These are phyloP conservation scores for Cylindrotheca fusiformis DNA, from an alignment of 108 stramenopile species.

Conservation along the genomic window DNA sequence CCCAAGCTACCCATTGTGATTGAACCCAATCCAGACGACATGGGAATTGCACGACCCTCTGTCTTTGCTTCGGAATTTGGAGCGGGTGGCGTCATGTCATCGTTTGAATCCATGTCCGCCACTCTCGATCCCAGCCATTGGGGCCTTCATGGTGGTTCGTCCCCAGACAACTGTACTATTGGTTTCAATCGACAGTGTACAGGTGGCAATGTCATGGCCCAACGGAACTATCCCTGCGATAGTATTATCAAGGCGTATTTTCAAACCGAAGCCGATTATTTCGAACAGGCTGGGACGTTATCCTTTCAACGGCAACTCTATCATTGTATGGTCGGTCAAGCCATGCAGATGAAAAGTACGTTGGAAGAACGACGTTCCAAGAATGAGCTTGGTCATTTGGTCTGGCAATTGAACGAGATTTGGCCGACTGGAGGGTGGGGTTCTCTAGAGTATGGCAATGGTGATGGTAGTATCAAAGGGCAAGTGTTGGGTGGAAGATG, in stretches of 20 bases:
- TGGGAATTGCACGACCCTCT: not conserved
- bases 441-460: constrained; percentile 39
- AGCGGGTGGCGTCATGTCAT: constrained; percentile 30
- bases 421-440: constrained; percentile 74
- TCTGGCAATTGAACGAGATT: constrained; percentile 67
- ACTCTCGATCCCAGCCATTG: constrained; percentile 25
- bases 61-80: constrained; percentile 50
- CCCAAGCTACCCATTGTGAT: not conserved
- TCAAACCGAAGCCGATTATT: constrained; percentile 8
- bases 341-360: constrained; percentile 48
- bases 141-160: constrained; percentile 44
- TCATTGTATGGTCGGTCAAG: constrained; percentile 50
- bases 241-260: constrained; percentile 45
- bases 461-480: not conserved
- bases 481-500: constrained; percentile 52
- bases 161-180: constrained; percentile 33
- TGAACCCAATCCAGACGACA: not conserved
- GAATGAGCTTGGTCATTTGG: constrained; percentile 41
- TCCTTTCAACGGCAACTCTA: constrained; percentile 46
- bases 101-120: constrained; percentile 54
- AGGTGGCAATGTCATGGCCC: constrained; percentile 53
- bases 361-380: constrained; percentile 35
- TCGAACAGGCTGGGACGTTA: constrained; percentile 20
- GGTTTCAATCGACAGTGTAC: constrained; percentile 39
- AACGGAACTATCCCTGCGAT: constrained; percentile 63